A percentile compares a stretch with the other conserved stretches of the same genome.
phyloP scores from a whole-genome alignment of 1,284 basidiomycete genomes.

The Chiua sp. region DNA sequence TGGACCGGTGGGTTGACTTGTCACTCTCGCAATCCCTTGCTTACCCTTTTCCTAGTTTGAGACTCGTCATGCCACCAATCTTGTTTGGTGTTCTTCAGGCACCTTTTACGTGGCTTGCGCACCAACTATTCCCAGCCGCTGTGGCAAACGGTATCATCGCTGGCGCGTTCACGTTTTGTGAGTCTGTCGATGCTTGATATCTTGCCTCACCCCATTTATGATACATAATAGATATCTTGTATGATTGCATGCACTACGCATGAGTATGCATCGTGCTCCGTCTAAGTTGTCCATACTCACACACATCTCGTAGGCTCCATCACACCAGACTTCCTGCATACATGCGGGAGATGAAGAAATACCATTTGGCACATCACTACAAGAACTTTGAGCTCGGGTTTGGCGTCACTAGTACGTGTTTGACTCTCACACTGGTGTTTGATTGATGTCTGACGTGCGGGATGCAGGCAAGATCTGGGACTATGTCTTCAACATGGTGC shows the following conservation, averaged over 20 bases:
- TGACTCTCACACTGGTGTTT: neutral
- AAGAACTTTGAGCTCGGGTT: constrained; percentile 99
- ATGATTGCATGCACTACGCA: constrained; percentile 95
- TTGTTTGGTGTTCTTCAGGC: constrained; percentile 82
- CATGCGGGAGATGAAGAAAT: constrained; percentile 93
- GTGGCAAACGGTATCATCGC: constrained; percentile 95
- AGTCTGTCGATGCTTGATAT: constrained; percentile 35
- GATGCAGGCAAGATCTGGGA: constrained; percentile 92
- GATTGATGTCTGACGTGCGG: constrained; percentile 12
- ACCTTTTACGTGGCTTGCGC: constrained; percentile 91
- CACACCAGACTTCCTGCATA: constrained; percentile 92
- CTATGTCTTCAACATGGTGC: constrained; percentile 86
- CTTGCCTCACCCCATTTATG: constrained; percentile 5
- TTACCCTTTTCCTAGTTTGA: constrained; percentile 55
- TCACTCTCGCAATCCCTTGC: neutral
- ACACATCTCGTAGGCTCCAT: constrained; percentile 67
- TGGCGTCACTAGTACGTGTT: constrained; percentile 83
- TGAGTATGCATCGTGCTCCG: constrained; percentile 43
- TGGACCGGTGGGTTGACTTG: constrained; percentile 72
- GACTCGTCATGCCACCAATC: constrained; percentile 97
- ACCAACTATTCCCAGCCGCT: constrained; percentile 82
- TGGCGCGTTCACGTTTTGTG: constrained; percentile 91
- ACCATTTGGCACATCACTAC: constrained; percentile 99
- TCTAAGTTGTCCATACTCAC: constrained; percentile 6
- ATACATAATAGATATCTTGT: constrained; percentile 68